Base-by-base conservation (phyloP, 768 basidiomycete species). In the Gautieria morchelliformis region DNA sequence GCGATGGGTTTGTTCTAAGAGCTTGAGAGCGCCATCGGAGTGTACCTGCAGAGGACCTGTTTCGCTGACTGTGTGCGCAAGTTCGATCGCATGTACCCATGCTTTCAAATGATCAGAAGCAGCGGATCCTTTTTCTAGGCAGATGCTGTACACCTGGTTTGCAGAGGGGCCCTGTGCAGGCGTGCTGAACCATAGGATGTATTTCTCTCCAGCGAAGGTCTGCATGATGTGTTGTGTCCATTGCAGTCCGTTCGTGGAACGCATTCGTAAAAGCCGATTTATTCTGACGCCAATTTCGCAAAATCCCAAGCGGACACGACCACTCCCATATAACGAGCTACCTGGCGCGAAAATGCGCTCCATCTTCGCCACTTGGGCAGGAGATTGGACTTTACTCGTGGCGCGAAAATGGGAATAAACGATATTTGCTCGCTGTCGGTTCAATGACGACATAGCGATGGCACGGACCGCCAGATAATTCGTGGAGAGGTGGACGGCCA, bases 381-480 rank as follows among this genome's bases (percentile, higher is more conserved):
- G 82, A 17, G 69, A 68, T 9, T 58, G 42, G 58, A 68, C 19
- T 62, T 55, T 53, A 56, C 53, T 8, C 33, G 44, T 44, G 6
- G 58, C 59, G 40, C 72, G 62, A 63, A 74, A 82, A 1, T 62
- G 53, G 7, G 69, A 62, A 83, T 83, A 87, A 9, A 75, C 73
- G 41, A 84, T 72, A 24, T 68, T 70, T 0, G 79, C 68, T 2
- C 85, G 77, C 66, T 85, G 83, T 27, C 78, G 74, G 60, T 85
- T 87, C 24, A 85, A 71, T 1, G 81, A 71, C 30, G 78, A 77
- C 35, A 87, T 69, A 9, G 74, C 73, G 20, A 87, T 73, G 0
- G 78, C 78, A 10, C 78, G 76, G 14, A 87, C 81, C 12, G 78
- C 85, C 15, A 77, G 59, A 61, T 82, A 84, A 63, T 87, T 87